Evolutionary conservation across 306 rosid species (phyloP), one percentile per base, ranked within the genome.

Genomic region (Erythrophleum fordii): DNA sequence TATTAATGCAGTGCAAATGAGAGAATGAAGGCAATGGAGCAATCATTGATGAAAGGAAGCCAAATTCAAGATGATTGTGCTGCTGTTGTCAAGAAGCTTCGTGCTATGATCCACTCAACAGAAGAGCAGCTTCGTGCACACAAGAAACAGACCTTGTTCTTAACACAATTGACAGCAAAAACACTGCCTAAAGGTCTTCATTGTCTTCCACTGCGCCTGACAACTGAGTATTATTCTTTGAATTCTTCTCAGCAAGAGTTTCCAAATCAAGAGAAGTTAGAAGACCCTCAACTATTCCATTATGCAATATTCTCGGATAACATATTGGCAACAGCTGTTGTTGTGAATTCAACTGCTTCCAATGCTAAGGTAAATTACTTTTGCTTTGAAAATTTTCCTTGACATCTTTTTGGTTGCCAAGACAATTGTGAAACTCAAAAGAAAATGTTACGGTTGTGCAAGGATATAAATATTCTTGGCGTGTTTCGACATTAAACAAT

Each of bases 111-210:
- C 52, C 98, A 93, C 78, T 90, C 98, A 28, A 83, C 97, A 1
- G 98, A 95, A 77, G 98, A 95, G 86, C 99, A 91, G 87, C 90
- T 93, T 29, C 93, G 91, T 46, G 93, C 87, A 58, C 96, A 93
- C 92, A 95, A 87, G 85, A 95, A 95, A 84, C 99, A 95, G 95
- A 86, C 94, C 66, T 8, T 85, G 86, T 95, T 95, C 92, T 87
- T 95, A 81, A 93, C 98, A 11, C 99, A 95, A 31, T 79, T 95
- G 84, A 95, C 99, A 0, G 99, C 98, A 37, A 95, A 95, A 93
- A 93, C 99, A 8, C 80, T 95, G 66, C 98, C 99, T 23, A 95
- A 90, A 82, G 99, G 99, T 78, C 98, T 95, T 81, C 99, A 95
- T 83, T 95, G 99, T 83, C 96, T 95, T 72, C 98, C 98, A 6